Base-by-base conservation (phyloP, 495 filamentous ascomycete species). In the Oidiodendron maius region DNA sequence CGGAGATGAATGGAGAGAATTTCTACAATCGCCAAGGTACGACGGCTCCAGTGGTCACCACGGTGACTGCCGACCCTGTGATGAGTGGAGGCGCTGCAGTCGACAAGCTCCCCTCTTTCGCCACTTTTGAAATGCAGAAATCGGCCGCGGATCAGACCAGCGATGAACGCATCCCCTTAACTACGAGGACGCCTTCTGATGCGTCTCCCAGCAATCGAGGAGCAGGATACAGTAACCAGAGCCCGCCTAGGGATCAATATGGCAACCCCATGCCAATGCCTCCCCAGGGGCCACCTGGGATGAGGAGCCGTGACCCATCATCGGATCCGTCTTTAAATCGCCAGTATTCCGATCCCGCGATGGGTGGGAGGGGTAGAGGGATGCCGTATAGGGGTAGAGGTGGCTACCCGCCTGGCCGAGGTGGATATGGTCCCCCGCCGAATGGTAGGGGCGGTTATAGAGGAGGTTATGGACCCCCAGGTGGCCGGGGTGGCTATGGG, bases 1-100 rank as follows among this genome's bases (percentile, higher is more conserved):
- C 89, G 2, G 89, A 95, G 58, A 96, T 95, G 89, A 97, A 87
- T 62, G 90, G 90, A 16, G 78, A 91, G 51, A 91, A 87, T 61
- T 96, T 84, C 63, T 96, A 94, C 63, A 84, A 82, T 55, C 81
- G 85, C 41, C 79, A 89, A 56, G 78, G 72, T 28, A 69, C 75
- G 6, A 64, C 74, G 16, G 55, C 76, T 0, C 65, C 69, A 0
- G 63, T 69, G 18, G 5, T 30, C 8, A 48, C 71, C 2, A 56
- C 71, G 12, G 57, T 71, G 46, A 67, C 71, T 13, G 80, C 78
- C 34, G 69, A 78, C 26, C 69, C 78, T 1, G 65, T 81, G 30
- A 65, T 73, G 37, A 53, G 49, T 23, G 70, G 70, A 25, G 62
- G 60, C 24, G 61, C 67, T 3, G 66, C 66, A 34, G 56, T 63